Evolutionary conservation across 805 yeast species (phyloP), one percentile per base, ranked within the genome.

Genomic region (Barnettozyma salicaria): DNA sequence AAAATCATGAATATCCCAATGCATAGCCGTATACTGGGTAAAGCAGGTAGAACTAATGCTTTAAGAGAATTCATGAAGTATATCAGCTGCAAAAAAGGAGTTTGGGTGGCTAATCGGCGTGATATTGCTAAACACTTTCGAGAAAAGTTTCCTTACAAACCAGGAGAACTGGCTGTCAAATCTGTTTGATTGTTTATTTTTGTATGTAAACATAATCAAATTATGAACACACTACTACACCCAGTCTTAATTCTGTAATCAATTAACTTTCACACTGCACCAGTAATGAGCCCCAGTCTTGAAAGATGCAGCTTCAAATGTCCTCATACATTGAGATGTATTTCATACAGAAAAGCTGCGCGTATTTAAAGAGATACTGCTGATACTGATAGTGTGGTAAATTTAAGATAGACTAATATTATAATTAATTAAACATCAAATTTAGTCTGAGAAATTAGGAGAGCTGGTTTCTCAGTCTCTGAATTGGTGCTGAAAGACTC

Each of bases 101-200:
- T 32, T 25, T 32, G 35, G 35, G 35, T 32, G 10, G 35, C 35
- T 13, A 32, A 32, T 19, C 24, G 35, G 25, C 35, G 35, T 32
- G 35, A 32, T 25, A 32, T 32, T 24, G 35, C 35, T 9, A 32
- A 25, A 19, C 35, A 32, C 19, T 32, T 32, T 19, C 18, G 28
- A 32, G 28, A 25, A 6, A 24, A 19, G 9, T 32, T 32, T 5
- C 35, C 35, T 8, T 32, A 32, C n/a, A 13, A 18, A 9, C 29
- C 29, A 18, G 35, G 35, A 12, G 35, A 32, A 25, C 14, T 32
- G 9, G 35, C 35, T 7, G 35, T 32, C 10, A 24, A 24, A 6
- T 24, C 24, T n/a, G n/a, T n/a, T n/a, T n/a, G n/a, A n/a, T n/a
- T n/a, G n/a, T n/a, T n/a, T n/a, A n/a, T n/a, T n/a, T n/a, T n/a